Conservation (phyloP, 2,329 filamentous ascomycete genomes). For the Beauveria sp. region DNA sequence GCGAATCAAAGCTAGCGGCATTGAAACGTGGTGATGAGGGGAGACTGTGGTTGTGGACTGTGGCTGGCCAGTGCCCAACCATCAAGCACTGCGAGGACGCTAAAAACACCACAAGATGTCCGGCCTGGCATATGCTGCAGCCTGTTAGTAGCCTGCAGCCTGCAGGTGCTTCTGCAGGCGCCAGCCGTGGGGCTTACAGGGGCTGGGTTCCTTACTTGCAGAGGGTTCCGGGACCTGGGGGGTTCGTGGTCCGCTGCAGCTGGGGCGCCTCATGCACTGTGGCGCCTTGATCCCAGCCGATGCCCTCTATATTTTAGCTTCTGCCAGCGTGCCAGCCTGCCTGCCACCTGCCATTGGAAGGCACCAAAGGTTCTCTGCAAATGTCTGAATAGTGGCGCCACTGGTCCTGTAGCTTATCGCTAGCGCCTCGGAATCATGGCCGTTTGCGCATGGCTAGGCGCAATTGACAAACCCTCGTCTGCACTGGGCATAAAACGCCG, state of each 20-base stretch:
- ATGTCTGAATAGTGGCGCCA: no score
- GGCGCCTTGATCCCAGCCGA: background rate
- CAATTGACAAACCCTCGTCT: no score
- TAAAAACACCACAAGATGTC: background rate
- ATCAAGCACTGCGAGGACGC: background rate
- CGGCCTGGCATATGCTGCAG: background rate
- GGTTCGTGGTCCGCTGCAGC: background rate
- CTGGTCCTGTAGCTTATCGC: no score
- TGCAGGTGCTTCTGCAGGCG: no score
- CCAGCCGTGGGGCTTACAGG: background rate
- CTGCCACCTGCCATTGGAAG: no score
- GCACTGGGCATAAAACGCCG: no score
- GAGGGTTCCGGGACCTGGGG: background rate
- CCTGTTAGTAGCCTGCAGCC: background rate
- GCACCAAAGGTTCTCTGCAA: no score
- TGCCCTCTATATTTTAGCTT: background rate
- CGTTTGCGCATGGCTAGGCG: no score
- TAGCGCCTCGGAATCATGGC: no score
- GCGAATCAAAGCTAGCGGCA: conserved; percentile 18
- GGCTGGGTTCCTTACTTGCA: no score
- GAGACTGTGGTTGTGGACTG: no score
- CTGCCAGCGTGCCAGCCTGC: background rate
- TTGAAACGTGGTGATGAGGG: conserved; percentile 18
- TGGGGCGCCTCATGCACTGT: background rate
- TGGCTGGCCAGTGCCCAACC: background rate